Evolutionary conservation across 1,139 yeast species (phyloP).

Genomic region (Geotrichum cucujoidarum): DNA sequence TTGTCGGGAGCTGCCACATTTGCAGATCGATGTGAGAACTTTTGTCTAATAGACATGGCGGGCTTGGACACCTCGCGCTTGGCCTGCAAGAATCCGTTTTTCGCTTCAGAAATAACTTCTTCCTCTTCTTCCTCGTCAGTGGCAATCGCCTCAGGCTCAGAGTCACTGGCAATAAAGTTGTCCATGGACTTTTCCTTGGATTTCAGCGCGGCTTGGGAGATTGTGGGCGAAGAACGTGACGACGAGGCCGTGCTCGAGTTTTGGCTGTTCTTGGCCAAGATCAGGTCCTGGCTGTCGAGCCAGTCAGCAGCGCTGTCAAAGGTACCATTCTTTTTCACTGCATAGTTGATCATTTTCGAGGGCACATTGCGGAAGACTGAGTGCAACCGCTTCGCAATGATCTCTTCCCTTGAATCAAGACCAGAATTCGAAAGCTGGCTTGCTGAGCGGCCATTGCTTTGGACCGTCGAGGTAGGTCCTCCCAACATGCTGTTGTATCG

Average conservation of each 20-base stretch:
- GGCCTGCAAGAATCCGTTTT: slow-evolving; percentile 23
- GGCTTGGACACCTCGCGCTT: slow-evolving; percentile 34
- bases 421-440: too few species aligned
- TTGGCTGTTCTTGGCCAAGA: slow-evolving; percentile 6
- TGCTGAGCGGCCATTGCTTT: background rate
- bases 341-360: slow-evolving; percentile 30
- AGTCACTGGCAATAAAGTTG: slow-evolving; percentile 5
- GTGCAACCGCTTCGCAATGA: slow-evolving; percentile 27
- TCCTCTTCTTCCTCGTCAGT: slow-evolving; percentile 11
- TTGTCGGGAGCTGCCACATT: background rate
- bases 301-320: slow-evolving; percentile 37
- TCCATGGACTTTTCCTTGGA: background rate
- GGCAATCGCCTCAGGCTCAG: slow-evolving; percentile 1
- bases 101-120: slow-evolving; percentile 4
- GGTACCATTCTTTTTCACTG: slow-evolving; percentile 35
- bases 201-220: background rate
- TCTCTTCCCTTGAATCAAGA: slow-evolving; percentile 18
- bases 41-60: slow-evolving; percentile 36
- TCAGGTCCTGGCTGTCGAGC: slow-evolving; percentile 27
- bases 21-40: slow-evolving; percentile 28
- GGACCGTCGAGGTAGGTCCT: slow-evolving; percentile 2
- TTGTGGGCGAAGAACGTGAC: slow-evolving; percentile 6
- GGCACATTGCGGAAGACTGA: slow-evolving; percentile 32
- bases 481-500: slow-evolving; percentile 22
- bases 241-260: slow-evolving; percentile 12